These are phyloP conservation scores for Saturnispora diversa DNA, from an alignment of 805 yeast species.

Conservation along the genomic window DNA sequence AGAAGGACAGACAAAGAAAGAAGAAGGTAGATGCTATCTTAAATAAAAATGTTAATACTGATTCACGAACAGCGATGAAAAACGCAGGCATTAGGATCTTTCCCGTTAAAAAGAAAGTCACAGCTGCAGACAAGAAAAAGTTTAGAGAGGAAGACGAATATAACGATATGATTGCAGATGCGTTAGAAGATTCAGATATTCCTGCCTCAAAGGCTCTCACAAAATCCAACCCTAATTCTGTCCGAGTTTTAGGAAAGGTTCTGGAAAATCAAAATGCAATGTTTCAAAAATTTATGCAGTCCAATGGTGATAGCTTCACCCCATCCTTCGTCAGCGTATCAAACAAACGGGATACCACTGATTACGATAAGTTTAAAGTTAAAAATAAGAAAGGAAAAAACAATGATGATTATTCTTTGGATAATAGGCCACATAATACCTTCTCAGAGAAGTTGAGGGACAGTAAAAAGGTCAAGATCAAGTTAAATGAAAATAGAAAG, in stretches of 20 bases:
- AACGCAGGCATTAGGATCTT: slow-evolving; percentile 9
- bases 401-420: neutral
- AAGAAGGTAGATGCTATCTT: slow-evolving; percentile 11
- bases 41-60: slow-evolving; percentile 8
- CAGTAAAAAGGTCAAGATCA: neutral
- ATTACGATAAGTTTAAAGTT: neutral
- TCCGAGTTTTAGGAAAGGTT: neutral
- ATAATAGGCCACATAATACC: neutral
- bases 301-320: neutral
- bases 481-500: neutral
- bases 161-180: slow-evolving; percentile 4
- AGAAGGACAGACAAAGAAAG: slow-evolving; percentile 7
- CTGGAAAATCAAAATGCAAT: slow-evolving; percentile 2
- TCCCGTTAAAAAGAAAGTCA: slow-evolving; percentile 2
- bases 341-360: neutral
- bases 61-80: slow-evolving; percentile 5
- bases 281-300: neutral
- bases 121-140: slow-evolving; percentile 9
- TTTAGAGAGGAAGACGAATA: slow-evolving; percentile 3
- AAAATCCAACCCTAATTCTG: neutral
- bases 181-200: slow-evolving; percentile 3
- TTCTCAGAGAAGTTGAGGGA: neutral
- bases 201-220: neutral
- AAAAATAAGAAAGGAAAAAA: neutral
- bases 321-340: too few species aligned